Conservation (phyloP, 306 rosid genomes). For the Lathyrus oleraceus region DNA sequence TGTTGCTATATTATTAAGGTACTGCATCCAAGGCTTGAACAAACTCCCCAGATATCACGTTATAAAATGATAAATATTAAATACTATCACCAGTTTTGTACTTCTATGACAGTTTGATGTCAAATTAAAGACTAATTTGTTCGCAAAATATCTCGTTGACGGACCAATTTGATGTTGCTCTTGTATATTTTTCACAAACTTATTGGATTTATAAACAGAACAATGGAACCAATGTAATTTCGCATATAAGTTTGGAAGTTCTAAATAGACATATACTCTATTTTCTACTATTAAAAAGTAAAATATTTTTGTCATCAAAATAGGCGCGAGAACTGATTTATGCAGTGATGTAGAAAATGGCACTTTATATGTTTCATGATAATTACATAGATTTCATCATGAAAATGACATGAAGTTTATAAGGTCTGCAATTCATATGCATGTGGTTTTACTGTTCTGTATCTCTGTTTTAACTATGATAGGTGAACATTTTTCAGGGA, state of each 20-base stretch:
- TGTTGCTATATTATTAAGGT: not conserved
- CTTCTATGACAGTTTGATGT: conserved; percentile 6
- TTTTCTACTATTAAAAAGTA: not conserved
- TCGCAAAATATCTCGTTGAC: conserved; percentile 6
- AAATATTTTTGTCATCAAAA: not conserved
- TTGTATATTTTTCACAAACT: not conserved
- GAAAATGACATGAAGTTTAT: not conserved
- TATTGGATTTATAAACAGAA: not conserved
- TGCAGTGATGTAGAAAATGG: conserved; percentile 5
- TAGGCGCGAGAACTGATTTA: conserved; percentile 8
- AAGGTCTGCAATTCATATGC: conserved; percentile 15
- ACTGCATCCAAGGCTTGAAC: conserved; percentile 6
- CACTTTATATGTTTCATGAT: conserved; percentile 18
- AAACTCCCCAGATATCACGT: not conserved
- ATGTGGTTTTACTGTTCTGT: conserved; percentile 8
- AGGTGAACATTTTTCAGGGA: conserved; percentile 54
- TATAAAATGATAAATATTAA: not conserved
- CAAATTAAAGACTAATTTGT: conserved; percentile 14
- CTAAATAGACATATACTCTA: conserved; percentile 8
- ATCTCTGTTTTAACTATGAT: conserved; percentile 23
- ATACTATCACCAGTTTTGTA: conserved; percentile 4
- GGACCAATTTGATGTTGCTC: not conserved
- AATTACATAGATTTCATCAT: not conserved
- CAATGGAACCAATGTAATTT: not conserved
- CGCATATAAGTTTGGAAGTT: conserved; percentile 16